Evolutionary conservation across 495 filamentous ascomycete species (phyloP).

Genomic region (Cryomyces antarcticus): DNA sequence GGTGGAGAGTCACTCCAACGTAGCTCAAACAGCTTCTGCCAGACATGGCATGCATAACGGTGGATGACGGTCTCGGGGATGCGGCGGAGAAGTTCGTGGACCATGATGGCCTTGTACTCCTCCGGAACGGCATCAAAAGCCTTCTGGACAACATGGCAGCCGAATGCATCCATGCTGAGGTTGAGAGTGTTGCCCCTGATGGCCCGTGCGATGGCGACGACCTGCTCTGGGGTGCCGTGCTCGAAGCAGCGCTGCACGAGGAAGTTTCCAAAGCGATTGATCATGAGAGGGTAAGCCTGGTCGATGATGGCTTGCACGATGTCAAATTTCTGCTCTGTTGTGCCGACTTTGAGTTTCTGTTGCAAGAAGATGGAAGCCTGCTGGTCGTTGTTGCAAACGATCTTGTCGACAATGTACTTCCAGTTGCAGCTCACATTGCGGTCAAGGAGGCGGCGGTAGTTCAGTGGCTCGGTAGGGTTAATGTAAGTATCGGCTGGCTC

Average conservation of each 20-base stretch:
- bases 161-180: conserved; percentile 95
- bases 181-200: conserved; percentile 88
- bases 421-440: conserved; percentile 95
- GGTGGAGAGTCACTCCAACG: conserved; percentile 87
- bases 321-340: conserved; percentile 85
- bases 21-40: conserved; percentile 99
- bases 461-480: conserved; percentile 78
- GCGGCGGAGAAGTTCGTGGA: conserved; percentile 81
- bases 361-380: conserved; percentile 97
- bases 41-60: conserved; percentile 95
- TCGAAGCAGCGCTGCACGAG: conserved; percentile 96
- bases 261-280: conserved; percentile 97
- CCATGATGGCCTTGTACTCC: conserved; percentile 95
- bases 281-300: conserved; percentile 89
- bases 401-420: conserved; percentile 99
- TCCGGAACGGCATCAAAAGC: conserved; percentile 94
- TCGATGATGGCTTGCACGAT: conserved; percentile 93
- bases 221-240: conserved; percentile 87
- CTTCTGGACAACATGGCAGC: conserved; percentile 95
- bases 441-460: conserved; percentile 87
- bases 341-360: conserved; percentile 96
- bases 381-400: conserved; percentile 96
- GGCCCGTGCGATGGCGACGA: conserved; percentile 82
- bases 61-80: conserved; percentile 98
- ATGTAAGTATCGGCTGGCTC: conserved; percentile 35